These are phyloP conservation scores for Aphanomyces invadans DNA, from an alignment of 352 stramenopile genomes.

Conservation along the genomic window DNA sequence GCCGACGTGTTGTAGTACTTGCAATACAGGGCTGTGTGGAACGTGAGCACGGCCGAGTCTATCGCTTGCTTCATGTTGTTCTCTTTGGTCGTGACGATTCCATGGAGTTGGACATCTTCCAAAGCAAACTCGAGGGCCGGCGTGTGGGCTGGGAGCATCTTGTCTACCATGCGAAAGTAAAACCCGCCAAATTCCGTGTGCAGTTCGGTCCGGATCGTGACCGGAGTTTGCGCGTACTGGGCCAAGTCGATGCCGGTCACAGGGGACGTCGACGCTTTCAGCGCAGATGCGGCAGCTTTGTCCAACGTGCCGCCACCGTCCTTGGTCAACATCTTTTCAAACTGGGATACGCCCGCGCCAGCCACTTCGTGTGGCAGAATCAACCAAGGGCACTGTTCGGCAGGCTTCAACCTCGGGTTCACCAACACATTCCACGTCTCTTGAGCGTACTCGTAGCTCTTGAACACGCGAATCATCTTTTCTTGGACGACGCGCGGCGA, in stretches of 20 bases:
- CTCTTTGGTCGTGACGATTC: constrained; percentile 67
- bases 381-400: constrained; percentile 61
- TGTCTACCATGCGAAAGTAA: constrained; percentile 79
- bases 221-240: background rate
- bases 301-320: constrained; percentile 28
- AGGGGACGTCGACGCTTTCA: background rate
- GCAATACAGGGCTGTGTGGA: constrained; percentile 77
- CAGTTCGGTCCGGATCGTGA: constrained; percentile 72
- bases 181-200: constrained; percentile 81
- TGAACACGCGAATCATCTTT: constrained; percentile 82
- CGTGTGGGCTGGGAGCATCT: constrained; percentile 60
- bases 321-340: constrained; percentile 67
- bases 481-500: constrained; percentile 55
- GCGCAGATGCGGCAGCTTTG: background rate
- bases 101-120: constrained; percentile 69
- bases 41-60: constrained; percentile 61
- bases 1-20: constrained; percentile 84
- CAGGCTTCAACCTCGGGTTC: constrained; percentile 63
- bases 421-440: constrained; percentile 78
- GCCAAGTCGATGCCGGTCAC: background rate
- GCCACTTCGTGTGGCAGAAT: constrained; percentile 75
- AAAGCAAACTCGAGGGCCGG: constrained; percentile 73
- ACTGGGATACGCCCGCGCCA: constrained; percentile 57
- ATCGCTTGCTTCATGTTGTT: constrained; percentile 34
- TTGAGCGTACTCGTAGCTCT: constrained; percentile 82